Evolutionary conservation across 805 yeast genomes (phyloP).

Genomic region (Danielia reshetovae): DNA sequence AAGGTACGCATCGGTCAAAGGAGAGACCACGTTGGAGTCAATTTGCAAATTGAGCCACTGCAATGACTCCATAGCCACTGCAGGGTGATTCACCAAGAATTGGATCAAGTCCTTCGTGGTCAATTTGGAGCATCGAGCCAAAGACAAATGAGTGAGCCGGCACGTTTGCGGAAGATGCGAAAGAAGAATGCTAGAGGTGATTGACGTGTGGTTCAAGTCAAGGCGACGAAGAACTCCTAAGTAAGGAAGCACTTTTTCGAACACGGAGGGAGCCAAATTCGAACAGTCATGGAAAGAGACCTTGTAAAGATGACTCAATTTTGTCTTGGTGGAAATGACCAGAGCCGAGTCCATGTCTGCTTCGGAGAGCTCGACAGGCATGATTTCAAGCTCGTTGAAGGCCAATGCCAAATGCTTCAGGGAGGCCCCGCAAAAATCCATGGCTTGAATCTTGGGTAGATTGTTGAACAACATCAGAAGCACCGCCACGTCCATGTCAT

Average conservation of each 20-base stretch:
- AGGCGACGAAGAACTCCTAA: conserved; percentile 56
- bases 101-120: conserved; percentile 69
- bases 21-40: conserved; percentile 59
- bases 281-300: conserved; percentile 88
- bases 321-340: conserved; percentile 1
- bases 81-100: conserved; percentile 69
- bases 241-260: conserved; percentile 55
- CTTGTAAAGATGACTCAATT: conserved; percentile 26
- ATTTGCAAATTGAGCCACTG: conserved; percentile 66
- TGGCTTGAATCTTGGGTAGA: conserved; percentile 54
- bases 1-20: conserved; percentile 50
- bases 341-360: conserved; percentile 4
- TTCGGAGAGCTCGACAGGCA: conserved; percentile 2
- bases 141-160: conserved; percentile 69
- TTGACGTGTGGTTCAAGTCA: conserved; percentile 78
- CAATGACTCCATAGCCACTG: conserved; percentile 45
- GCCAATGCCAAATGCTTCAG: conserved; percentile 58
- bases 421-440: conserved; percentile 89
- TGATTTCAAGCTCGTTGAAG: conserved; percentile 42
- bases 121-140: conserved; percentile 51
- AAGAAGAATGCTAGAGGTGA: conserved; percentile 58
- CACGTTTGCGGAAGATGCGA: conserved; percentile 51
- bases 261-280: conserved; percentile 57
- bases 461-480: conserved; percentile 52
- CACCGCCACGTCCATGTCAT: conserved; percentile 64